Evolutionary conservation across 768 basidiomycete genomes (phyloP).

Genomic region (Multifurca ochricompacta): DNA sequence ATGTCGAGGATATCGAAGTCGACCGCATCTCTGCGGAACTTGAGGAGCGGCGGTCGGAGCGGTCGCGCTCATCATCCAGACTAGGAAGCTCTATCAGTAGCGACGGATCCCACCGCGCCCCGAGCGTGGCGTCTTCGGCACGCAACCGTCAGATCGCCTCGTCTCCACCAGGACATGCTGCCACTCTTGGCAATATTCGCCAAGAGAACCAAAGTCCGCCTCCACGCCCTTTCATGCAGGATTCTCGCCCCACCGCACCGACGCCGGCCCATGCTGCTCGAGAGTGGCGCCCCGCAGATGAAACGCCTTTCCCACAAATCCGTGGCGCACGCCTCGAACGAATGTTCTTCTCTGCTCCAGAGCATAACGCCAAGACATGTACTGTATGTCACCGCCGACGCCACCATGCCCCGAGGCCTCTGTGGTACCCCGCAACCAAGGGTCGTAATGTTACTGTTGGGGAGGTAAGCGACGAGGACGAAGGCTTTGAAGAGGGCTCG

Average conservation of each 20-base stretch:
- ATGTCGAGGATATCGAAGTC: constrained; percentile 52
- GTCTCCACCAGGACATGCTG: neutral
- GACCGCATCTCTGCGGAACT: constrained; percentile 59
- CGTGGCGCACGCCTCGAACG: constrained; percentile 70
- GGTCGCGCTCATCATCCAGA: constrained; percentile 23
- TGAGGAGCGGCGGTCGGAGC: constrained; percentile 55
- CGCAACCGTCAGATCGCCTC: neutral
- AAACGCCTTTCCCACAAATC: constrained; percentile 74
- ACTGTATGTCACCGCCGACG: constrained; percentile 52
- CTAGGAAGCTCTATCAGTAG: constrained; percentile 14
- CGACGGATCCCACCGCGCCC: constrained; percentile 14
- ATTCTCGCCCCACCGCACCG: constrained; percentile 10
- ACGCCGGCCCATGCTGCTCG: constrained; percentile 10
- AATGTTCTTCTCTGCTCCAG: constrained; percentile 73
- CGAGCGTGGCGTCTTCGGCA: constrained; percentile 13
- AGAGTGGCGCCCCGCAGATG: constrained; percentile 24
- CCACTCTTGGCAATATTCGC: neutral
- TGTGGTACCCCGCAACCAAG: constrained; percentile 24
- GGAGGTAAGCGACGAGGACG: constrained; percentile 16
- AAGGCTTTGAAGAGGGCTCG: constrained; percentile 21
- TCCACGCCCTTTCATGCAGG: neutral
- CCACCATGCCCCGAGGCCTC: constrained; percentile 18
- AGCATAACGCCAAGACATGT: constrained; percentile 66
- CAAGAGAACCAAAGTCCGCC: neutral
- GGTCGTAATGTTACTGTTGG: constrained; percentile 14